Base-by-base conservation (phyloP, 306 rosid genomes). In the Cicer yamashitae region DNA sequence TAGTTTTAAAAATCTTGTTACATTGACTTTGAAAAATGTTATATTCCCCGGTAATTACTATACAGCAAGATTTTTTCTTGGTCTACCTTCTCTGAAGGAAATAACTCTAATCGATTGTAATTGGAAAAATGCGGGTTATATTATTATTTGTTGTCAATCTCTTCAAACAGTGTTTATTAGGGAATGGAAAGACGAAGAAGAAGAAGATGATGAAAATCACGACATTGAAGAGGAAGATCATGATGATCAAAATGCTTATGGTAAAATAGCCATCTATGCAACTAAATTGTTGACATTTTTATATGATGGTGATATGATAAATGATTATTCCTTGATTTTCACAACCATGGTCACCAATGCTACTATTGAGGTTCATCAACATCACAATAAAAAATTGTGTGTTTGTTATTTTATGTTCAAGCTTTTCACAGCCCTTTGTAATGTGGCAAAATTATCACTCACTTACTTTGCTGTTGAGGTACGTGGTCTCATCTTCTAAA, bases 391-490 rank as follows among this genome's bases (percentile, higher is more conserved):
- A 0, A 2, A 25, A 25, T 25, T 0, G 72, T 10, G 41, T 2
- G 25, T 12, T 51, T 56, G 50, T 14, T 13, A 3, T 41, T 62
- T 70, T 17, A 59, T 62, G 48, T 12, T 41, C 57, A 78, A 15
- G 14, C 47, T 71, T 51, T 59, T 78, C 4, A 41, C 0, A 11
- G 9, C 40, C 20, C 11, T 78, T 48, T 13, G 40, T 7, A 8
- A 61, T 10, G 82, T 62, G 41, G 30, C 62, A 52, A 78, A 62
- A 8, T 77, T 78, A 2, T 39, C 72, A 13, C 7, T 78, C 6
- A n/a, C 38, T n/a, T 47, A 41, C 45, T 7, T 0, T 39, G 46
- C 50, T 70, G 6, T 1, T n/a, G 50, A 78, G 71, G 82, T 77
- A 30, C 34, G 34, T 67, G 59, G 9, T 77, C 59, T 54, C 34